Base-by-base conservation (phyloP, 148 eudicot species). In the Mesembryanthemum crystallinum region DNA sequence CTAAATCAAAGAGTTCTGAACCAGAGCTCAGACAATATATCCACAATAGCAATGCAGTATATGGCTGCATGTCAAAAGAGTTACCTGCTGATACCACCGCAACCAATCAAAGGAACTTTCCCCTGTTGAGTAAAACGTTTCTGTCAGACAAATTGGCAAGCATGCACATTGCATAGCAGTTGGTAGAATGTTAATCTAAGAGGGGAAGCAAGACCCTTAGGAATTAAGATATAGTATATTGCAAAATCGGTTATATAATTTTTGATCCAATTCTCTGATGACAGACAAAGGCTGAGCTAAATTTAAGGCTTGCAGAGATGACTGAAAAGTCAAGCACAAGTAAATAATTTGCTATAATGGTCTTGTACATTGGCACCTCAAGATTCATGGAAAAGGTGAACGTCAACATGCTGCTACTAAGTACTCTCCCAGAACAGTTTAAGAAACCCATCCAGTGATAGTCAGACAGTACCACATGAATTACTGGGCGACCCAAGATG, bases 1-100 rank as follows among this genome's bases (percentile, higher is more conserved):
- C 35, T 55, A 82, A 61, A 61, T 78, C 76, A 70, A 62, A 54
- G 64, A 64, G 66, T 27, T 29, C 58, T 51, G 62, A 1, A 30
- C 4, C 29, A 47, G 30, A 5, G 45, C 55, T 1, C 59, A 67
- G 42, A 51, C 64, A 49, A 72, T 69, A 63, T 59, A 49, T 45
- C 35, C 65, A 49, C 52, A 47, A 42, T 64, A 35, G 64, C 27
- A 45, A 70, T 8, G 58, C 37, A 68, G 66, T 60, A 74, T 51
- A 2, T 18, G 58, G 59, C 52, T 54, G 72, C 30, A 72, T 28
- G 58, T 71, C 45, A 61, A 66, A 18, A 25, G 61, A 58, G 13
- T 76, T 84, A 95, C 98, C 98, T 95, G 92, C 92, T 87, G 64
- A 92, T 62, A 77, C 98, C 97, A 72, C 98, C 98, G 78, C 94